Evolutionary conservation across 2,329 filamentous ascomycete genomes (phyloP), one percentile per base, ranked within the genome.

Genomic region (Colletotrichum incanum): DNA sequence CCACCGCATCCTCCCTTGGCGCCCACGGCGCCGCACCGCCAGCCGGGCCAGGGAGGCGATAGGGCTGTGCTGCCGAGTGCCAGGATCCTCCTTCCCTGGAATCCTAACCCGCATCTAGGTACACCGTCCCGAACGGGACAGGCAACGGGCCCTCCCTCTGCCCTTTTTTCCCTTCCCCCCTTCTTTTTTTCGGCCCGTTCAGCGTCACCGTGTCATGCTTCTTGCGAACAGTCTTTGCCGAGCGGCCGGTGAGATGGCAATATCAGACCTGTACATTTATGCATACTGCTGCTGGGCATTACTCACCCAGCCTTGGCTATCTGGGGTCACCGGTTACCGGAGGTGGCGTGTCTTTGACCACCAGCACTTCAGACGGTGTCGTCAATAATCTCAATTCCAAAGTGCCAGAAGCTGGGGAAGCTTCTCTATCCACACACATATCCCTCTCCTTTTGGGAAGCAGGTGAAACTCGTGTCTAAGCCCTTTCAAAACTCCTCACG

Each of bases 391-490:
- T 28, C 49, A 3, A 54, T 68, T 62, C 20, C 58, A 56, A 34
- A 31, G 47, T 41, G 39, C 45, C n/a, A 34, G 50, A 39, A 55
- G 14, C 47, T 16, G 45, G 14, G 23, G 28, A 61, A 43, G 55
- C 56, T 63, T 41, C 28, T 28, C 23, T 55, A 34, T 41, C 18
- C 20, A 28, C 26, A 14, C 20, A 31, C 45, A 2, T 16, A 4
- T 37, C 43, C 6, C 18, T 3, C 12, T 61, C 26, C 37, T 3
- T 12, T 34, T 18, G 8, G 45, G 43, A 37, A 43, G 34, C 12
- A 54, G 34, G 11, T 71, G 67, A 61, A 71, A 66, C 62, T 16
- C 5, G 28, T 18, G 47, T 61, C 62, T 66, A 71, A 71, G 47
- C 67, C 52, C 26, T 28, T 23, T 11, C n/a, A 62, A 64, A 68